These are phyloP conservation scores for Epichloe uncinata DNA, from an alignment of 2,329 filamentous ascomycete genomes.

Conservation along the genomic window DNA sequence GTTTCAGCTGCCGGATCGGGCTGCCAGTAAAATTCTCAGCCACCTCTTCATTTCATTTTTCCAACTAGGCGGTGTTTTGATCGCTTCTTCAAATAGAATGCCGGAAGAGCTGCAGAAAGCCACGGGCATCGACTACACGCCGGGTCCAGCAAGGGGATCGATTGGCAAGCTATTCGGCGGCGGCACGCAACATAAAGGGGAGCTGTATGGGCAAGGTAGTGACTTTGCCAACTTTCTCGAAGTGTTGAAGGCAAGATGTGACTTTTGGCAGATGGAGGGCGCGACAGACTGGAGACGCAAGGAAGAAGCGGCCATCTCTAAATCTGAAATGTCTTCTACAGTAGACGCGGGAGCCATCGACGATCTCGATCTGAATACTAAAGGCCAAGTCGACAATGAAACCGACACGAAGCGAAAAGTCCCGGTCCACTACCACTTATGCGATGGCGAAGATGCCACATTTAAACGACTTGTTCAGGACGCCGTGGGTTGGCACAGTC, in stretches of 20 bases:
- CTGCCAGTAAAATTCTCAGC: slow-evolving; percentile 65
- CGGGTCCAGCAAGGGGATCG: slow-evolving; percentile 39
- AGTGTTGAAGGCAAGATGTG: slow-evolving; percentile 62
- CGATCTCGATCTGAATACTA: not conserved
- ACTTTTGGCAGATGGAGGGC: slow-evolving; percentile 75
- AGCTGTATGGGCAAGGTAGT: slow-evolving; percentile 46
- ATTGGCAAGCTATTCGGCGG: slow-evolving; percentile 35
- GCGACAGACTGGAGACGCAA: slow-evolving; percentile 55
- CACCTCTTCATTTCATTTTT: slow-evolving; percentile 71
- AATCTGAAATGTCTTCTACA: not conserved
- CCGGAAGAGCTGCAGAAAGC: slow-evolving; percentile 70
- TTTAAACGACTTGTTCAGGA: slow-evolving; percentile 15
- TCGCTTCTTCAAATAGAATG: slow-evolving; percentile 74
- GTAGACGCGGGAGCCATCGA: not conserved
- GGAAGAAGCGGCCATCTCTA: slow-evolving; percentile 23
- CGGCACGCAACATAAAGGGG: slow-evolving; percentile 23
- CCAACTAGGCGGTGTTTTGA: slow-evolving; percentile 65
- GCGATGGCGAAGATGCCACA: slow-evolving; percentile 12
- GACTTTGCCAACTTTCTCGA: slow-evolving; percentile 69
- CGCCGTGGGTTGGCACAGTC: slow-evolving; percentile 12
- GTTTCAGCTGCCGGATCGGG: slow-evolving; percentile 70
- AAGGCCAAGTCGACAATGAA: not conserved
- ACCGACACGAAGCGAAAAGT: slow-evolving; percentile 8
- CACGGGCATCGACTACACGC: slow-evolving; percentile 53
- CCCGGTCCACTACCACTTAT: slow-evolving; percentile 19